These are phyloP conservation scores for Strigomonas culicis DNA, from an alignment of 208 protist species.

Conservation along the genomic window DNA sequence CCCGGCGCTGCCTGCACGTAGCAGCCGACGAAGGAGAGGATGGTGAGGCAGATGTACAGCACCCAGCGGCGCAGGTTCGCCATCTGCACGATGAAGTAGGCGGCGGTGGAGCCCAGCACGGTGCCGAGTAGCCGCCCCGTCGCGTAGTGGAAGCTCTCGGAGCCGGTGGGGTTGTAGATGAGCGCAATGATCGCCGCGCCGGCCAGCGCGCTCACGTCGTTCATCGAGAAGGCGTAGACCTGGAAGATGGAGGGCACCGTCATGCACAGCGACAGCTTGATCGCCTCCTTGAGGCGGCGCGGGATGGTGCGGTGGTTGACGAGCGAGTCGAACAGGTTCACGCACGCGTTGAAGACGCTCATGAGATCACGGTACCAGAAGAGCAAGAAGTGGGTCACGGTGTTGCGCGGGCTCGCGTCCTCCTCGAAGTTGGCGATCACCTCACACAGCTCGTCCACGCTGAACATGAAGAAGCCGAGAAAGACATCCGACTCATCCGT, in stretches of 20 bases:
- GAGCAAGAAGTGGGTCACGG: constrained; percentile 36
- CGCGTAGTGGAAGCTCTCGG: constrained; percentile 89
- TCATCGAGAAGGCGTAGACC: constrained; percentile 75
- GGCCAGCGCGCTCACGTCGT: constrained; percentile 70
- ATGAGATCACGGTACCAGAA: constrained; percentile 60
- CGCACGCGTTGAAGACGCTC: constrained; percentile 54
- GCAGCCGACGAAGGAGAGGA: constrained; percentile 78
- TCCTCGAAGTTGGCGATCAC: constrained; percentile 71
- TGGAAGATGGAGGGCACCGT: constrained; percentile 82
- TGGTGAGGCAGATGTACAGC: constrained; percentile 69
- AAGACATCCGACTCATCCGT: constrained; percentile 87
- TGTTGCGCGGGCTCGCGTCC: constrained; percentile 40
- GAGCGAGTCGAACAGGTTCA: constrained; percentile 43
- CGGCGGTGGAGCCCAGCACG: constrained; percentile 69
- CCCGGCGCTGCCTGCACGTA: constrained; percentile 81
- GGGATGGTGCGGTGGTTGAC: constrained; percentile 59
- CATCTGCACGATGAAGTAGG: constrained; percentile 70
- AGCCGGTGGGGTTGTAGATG: constrained; percentile 83
- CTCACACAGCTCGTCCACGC: constrained; percentile 85
- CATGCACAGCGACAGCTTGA: constrained; percentile 90
- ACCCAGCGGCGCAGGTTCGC: constrained; percentile 47
- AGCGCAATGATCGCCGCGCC: constrained; percentile 86
- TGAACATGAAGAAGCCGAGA: constrained; percentile 91
- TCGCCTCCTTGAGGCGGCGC: constrained; percentile 84
- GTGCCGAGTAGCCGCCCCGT: constrained; percentile 83